phyloP scores from a whole-genome alignment of 805 yeast species.

The Teunomyces lycoperdinae region DNA sequence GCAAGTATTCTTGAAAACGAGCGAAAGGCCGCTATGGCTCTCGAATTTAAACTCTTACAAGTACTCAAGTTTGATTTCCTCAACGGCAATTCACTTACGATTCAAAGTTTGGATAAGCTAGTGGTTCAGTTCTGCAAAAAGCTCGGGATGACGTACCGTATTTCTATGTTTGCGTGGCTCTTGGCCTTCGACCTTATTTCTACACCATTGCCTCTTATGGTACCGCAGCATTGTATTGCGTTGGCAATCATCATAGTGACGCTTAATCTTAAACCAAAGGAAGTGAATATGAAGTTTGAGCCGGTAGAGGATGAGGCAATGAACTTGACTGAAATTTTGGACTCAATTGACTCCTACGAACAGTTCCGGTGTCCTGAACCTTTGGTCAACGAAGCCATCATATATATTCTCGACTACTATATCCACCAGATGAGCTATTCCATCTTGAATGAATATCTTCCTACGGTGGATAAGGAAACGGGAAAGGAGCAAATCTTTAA shows the following conservation, averaged over 20 bases:
- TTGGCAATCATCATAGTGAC: constrained; percentile 64
- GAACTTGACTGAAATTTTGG: constrained; percentile 24
- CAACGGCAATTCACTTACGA: constrained; percentile 41
- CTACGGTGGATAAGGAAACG: constrained; percentile 28
- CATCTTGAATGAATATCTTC: constrained; percentile 44
- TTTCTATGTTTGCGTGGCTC: constrained; percentile 66
- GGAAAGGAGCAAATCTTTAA: constrained; percentile 49
- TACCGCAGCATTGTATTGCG: constrained; percentile 77
- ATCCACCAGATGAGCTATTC: constrained; percentile 55
- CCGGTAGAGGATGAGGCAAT: constrained; percentile 11
- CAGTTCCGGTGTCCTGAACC: constrained; percentile 43
- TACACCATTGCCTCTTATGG: constrained; percentile 63
- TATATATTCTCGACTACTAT: constrained; percentile 59
- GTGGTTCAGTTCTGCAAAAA: constrained; percentile 60
- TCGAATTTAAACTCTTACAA: constrained; percentile 75
- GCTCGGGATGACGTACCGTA: constrained; percentile 42
- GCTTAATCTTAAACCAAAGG: constrained; percentile 43
- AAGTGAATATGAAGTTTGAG: constrained; percentile 11
- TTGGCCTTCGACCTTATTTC: constrained; percentile 69
- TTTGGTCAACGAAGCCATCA: constrained; percentile 49
- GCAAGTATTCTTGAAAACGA: constrained; percentile 44
- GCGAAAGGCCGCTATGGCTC: constrained; percentile 51
- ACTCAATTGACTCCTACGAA: constrained; percentile 29
- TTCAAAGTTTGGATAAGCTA: constrained; percentile 54
- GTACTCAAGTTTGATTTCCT: constrained; percentile 79